phyloP scores from a whole-genome alignment of 148 eudicot genomes.

The Rhododendron ferrugineum region DNA sequence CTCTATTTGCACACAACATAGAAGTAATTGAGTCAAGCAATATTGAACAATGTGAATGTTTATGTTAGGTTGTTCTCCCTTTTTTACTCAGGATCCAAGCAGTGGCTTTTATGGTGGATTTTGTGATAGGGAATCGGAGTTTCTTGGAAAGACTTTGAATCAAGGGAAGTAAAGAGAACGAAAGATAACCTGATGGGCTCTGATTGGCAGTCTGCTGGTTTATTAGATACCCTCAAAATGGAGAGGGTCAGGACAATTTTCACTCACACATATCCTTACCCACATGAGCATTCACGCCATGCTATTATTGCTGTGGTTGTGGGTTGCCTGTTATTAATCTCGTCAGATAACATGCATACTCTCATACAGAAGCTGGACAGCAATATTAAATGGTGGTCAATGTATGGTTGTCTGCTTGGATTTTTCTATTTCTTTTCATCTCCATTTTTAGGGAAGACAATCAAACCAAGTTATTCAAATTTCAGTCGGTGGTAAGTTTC shows the following conservation, averaged over 20 bases:
- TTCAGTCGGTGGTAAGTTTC: conserved; percentile 85
- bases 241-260: conserved; percentile 84
- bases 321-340: conserved; percentile 94
- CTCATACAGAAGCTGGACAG: conserved; percentile 83
- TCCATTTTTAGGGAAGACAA: conserved; percentile 90
- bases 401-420: conserved; percentile 85
- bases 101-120: conserved; percentile 11
- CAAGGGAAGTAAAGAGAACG: conserved; percentile 14
- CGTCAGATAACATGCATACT: conserved; percentile 92
- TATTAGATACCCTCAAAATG: conserved; percentile 75
- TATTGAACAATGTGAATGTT: not conserved
- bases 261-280: conserved; percentile 84
- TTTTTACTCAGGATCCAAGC: conserved; percentile 10
- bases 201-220: conserved; percentile 52
- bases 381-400: conserved; percentile 99
- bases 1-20: not conserved
- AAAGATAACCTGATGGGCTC: conserved; percentile 43
- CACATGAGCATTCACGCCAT: conserved; percentile 97
- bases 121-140: conserved; percentile 4
- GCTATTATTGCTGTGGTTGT: conserved; percentile 80
- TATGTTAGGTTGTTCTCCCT: not conserved
- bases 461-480: conserved; percentile 94
- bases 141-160: conserved; percentile 18
- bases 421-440: conserved; percentile 99
- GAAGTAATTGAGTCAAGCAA: not conserved